Evolutionary conservation across 2,329 filamentous ascomycete genomes (phyloP).

Genomic region (Colletotrichum tamarilloi): DNA sequence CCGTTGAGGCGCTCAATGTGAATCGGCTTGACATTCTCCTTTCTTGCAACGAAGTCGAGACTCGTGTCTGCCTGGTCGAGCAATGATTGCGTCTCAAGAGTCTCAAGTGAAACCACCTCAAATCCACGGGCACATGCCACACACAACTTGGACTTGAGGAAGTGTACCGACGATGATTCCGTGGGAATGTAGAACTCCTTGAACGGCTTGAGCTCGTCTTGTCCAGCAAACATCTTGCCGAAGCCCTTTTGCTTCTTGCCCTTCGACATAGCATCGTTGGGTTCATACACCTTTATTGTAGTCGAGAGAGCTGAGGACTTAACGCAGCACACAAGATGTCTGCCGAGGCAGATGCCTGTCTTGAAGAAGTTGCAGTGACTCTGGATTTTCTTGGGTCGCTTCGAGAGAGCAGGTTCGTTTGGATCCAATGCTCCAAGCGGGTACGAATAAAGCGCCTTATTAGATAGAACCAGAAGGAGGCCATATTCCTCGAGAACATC

Average conservation of each 20-base stretch:
- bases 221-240: slow-evolving; percentile 94
- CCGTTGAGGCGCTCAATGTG: slow-evolving; percentile 97
- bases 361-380: slow-evolving; percentile 99
- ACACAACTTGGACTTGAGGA: slow-evolving; percentile 95
- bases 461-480: slow-evolving; percentile 88
- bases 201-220: slow-evolving; percentile 95
- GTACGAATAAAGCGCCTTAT: slow-evolving; percentile 93
- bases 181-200: slow-evolving; percentile 99
- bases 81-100: slow-evolving; percentile 96
- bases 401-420: slow-evolving; percentile 82
- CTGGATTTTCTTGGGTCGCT: slow-evolving; percentile 94
- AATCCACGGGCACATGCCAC: slow-evolving; percentile 96
- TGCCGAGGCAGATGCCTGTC: slow-evolving; percentile 91
- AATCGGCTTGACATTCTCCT: slow-evolving; percentile 93
- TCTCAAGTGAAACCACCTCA: slow-evolving; percentile 95
- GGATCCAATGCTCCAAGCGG: slow-evolving; percentile 87
- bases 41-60: slow-evolving; percentile 94
- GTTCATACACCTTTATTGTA: slow-evolving; percentile 99
- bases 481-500: slow-evolving; percentile 97
- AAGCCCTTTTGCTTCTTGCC: slow-evolving; percentile 96
- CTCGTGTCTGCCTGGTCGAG: slow-evolving; percentile 98
- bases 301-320: slow-evolving; percentile 94
- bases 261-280: slow-evolving; percentile 92
- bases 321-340: slow-evolving; percentile 95
- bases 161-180: slow-evolving; percentile 98